Evolutionary conservation across 2,329 filamentous ascomycete species (phyloP).

Genomic region (Alternaria novae-zelandiae): DNA sequence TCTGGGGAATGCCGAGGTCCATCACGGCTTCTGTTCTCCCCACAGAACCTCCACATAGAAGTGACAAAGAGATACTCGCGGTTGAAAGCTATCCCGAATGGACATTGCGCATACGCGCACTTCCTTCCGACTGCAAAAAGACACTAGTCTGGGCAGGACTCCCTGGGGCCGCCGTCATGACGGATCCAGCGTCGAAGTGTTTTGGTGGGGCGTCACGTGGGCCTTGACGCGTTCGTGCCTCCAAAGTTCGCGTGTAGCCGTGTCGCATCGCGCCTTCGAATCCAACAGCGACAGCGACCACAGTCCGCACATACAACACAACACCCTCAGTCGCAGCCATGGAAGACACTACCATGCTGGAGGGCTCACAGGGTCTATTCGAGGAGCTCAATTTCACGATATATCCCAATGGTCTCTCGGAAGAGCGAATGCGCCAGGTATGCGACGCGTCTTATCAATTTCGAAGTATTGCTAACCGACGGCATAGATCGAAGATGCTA

Average conservation of each 20-base stretch:
- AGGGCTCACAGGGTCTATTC: slow-evolving; percentile 46
- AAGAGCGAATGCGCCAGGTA: slow-evolving; percentile 37
- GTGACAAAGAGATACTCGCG: background rate
- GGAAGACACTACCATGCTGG: slow-evolving; percentile 43
- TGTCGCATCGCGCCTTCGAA: slow-evolving; percentile 10
- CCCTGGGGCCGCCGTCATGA: background rate
- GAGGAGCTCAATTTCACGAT: slow-evolving; percentile 50
- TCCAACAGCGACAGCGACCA: slow-evolving; percentile 7
- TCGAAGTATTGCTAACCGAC: slow-evolving; percentile 23
- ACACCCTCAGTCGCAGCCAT: slow-evolving; percentile 23
- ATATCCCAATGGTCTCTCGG: slow-evolving; percentile 50
- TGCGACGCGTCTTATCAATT: slow-evolving; percentile 26
- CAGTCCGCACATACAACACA: slow-evolving; percentile 2
- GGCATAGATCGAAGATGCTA: slow-evolving; percentile 53
- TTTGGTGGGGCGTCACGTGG: slow-evolving; percentile 24
- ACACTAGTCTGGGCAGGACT: background rate
- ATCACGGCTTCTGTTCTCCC: slow-evolving; percentile 10
- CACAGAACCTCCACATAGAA: background rate
- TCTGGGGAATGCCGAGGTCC: slow-evolving; percentile 35
- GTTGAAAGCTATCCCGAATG: background rate
- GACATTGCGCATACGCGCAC: background rate
- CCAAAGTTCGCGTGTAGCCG: slow-evolving; percentile 1
- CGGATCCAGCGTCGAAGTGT: background rate
- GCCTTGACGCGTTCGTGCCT: slow-evolving; percentile 15
- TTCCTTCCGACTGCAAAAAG: background rate